Percentiles rank a stretch among this genome's conserved stretches.
phyloP scores from a whole-genome alignment of 176 grass and related monocot species.

The Cenchrus fungigraminus region DNA sequence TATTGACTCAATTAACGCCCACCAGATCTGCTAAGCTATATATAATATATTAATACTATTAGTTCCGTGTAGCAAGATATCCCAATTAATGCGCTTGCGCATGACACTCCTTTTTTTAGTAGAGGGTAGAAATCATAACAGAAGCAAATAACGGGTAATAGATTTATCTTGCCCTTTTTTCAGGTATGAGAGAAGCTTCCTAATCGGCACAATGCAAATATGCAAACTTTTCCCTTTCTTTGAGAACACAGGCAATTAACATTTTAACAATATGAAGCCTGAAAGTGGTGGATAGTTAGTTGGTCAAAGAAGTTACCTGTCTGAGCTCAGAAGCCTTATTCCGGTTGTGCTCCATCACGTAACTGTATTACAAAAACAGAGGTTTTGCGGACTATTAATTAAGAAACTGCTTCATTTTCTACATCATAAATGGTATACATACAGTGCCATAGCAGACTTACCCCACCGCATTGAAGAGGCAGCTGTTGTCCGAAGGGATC shows the following conservation, averaged over 20 bases:
- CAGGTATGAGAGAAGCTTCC: background rate
- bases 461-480: constrained; percentile 97
- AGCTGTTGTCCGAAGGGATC: constrained; percentile 96
- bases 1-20: background rate
- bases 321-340: constrained; percentile 79
- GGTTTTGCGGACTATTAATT: constrained; percentile 17
- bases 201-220: background rate
- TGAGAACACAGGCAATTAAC: background rate
- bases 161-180: background rate
- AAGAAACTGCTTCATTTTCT: background rate
- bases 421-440: background rate
- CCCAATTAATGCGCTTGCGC: background rate
- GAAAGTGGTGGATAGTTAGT: background rate
- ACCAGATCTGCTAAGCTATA: background rate
- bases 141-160: background rate
- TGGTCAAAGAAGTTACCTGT: constrained; percentile 57
- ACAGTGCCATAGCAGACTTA: background rate
- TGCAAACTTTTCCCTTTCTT: background rate
- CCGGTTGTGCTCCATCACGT: constrained; percentile 87
- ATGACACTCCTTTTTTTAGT: background rate
- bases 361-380: constrained; percentile 43
- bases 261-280: background rate
- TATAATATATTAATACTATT: background rate
- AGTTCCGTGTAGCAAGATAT: background rate
- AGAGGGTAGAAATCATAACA: background rate